A percentile compares a stretch with the other conserved stretches of the same genome.
These are phyloP conservation scores for Eutypa lata DNA, from an alignment of 2,329 filamentous ascomycete genomes.

Conservation along the genomic window DNA sequence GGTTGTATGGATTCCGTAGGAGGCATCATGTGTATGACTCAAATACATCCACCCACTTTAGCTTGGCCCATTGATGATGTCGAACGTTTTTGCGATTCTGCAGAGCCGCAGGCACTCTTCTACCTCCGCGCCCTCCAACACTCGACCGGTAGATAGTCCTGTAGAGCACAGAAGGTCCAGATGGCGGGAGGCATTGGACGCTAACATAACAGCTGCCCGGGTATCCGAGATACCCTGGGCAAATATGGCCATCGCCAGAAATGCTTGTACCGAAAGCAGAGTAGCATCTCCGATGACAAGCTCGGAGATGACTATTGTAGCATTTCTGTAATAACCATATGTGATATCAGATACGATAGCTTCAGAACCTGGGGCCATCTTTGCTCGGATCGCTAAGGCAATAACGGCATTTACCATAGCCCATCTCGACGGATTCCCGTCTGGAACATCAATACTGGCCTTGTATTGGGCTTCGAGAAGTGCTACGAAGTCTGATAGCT, in stretches of 20 bases:
- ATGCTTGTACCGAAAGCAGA: slow-evolving; percentile 12
- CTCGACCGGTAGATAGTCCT: too few species aligned
- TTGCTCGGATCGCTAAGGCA: slow-evolving; percentile 11
- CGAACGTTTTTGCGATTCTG: too few species aligned
- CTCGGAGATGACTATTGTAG: slow-evolving; percentile 8
- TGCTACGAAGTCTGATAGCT: slow-evolving; percentile 1
- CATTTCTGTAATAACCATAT: slow-evolving; percentile 13
- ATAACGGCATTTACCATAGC: slow-evolving; percentile 13
- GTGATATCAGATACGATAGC: slow-evolving; percentile 3
- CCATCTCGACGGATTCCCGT: slow-evolving; percentile 10
- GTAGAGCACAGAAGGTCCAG: slow-evolving; percentile 20
- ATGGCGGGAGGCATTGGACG: slow-evolving; percentile 12
- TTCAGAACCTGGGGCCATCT: slow-evolving; percentile 13
- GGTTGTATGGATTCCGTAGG: too few species aligned
- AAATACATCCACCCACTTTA: too few species aligned
- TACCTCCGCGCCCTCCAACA: too few species aligned
- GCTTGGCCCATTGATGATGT: too few species aligned
- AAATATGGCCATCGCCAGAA: slow-evolving; percentile 16
- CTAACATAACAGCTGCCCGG: slow-evolving; percentile 11
- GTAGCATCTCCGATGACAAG: slow-evolving; percentile 10
- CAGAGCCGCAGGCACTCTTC: too few species aligned
- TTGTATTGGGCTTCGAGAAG: slow-evolving; percentile 13
- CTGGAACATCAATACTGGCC: slow-evolving; percentile 2
- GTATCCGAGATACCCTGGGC: slow-evolving; percentile 7
- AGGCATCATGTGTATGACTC: too few species aligned